Evolutionary conservation across 495 filamentous ascomycete species (phyloP), one percentile per base, ranked within the genome.

Genomic region (Daldinia childiae): DNA sequence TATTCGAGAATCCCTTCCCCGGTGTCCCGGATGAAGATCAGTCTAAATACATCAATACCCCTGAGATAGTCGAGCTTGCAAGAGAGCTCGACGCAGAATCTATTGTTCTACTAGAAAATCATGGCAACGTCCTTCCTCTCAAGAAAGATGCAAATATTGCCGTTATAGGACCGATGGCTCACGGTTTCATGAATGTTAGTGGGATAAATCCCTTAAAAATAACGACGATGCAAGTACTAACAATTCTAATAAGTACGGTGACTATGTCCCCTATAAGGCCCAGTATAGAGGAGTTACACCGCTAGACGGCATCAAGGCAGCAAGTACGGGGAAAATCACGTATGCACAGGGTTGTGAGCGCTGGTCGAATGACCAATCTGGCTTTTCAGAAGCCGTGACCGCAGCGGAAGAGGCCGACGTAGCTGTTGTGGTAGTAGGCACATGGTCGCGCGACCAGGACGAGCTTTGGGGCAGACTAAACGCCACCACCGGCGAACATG

Each of bases 111-210:
- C 82, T 92, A 3, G 89, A 92, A 73, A 92, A 93, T 68, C 84
- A 88, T 54, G 79, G 88, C n/a, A 76, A 83, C 5, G 77, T 84
- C 6, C 83, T 92, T 11, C 90, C 90, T 0, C 74, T 92, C 30
- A 84, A 81, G 64, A 89, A 88, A 73, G 78, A 80, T 6, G 86
- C 86, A 17, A 87, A 83, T 21, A 81, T 93, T 71, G 90, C 89
- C 3, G 88, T 92, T n/a, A 90, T 93, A 68, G 90, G 90, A 0
- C 90, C 90, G 14, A 91, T 92, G 89, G 90, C 89, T 0, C 81
- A 90, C 76, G 90, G 87, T 1, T 90, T 79, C 66, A 88, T 91
- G 84, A 92, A 92, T 68, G 88, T 90, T 66, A 80, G 84, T 79
- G 26, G 4, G 7, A 2, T 27, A 34, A 38, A 39, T 8, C 5